phyloP scores from a whole-genome alignment of 1,284 basidiomycete species.

The Cryptococcus hybrid region DNA sequence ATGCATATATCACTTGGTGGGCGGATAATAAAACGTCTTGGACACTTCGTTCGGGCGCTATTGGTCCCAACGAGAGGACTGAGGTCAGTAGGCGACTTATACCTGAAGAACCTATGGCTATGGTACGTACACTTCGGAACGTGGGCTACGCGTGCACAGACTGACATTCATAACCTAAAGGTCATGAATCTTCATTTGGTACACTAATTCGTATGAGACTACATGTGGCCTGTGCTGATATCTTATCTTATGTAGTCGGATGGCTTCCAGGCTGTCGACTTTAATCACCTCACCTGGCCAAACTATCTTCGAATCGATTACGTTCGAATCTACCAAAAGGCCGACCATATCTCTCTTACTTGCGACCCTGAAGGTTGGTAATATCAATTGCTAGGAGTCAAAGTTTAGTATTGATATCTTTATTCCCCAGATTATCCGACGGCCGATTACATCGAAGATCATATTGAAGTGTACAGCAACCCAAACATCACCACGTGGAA shows the following conservation, averaged over 20 bases:
- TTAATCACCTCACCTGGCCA: conserved; percentile 66
- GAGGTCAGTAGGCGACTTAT: conserved; percentile 72
- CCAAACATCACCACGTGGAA: conserved; percentile 47
- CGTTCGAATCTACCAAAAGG: conserved; percentile 73
- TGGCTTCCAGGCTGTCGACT: conserved; percentile 57
- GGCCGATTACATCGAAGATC: conserved; percentile 40
- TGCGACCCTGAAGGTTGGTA: conserved; percentile 71
- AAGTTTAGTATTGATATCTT: too few relatives aligned
- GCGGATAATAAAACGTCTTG: conserved; percentile 56
- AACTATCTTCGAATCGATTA: conserved; percentile 73
- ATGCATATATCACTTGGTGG: conserved; percentile 66
- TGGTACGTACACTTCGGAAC: conserved; percentile 25
- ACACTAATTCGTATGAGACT: too few relatives aligned
- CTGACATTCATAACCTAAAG: conserved; percentile 62
- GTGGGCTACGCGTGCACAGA: conserved; percentile 54
- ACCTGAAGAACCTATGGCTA: conserved; percentile 74
- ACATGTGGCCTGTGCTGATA: too few relatives aligned
- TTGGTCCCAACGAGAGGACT: conserved; percentile 63
- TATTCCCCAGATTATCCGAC: conserved; percentile 39
- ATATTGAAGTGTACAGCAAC: conserved; percentile 41
- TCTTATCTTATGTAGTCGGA: conserved; percentile 21
- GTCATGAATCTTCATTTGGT: too few relatives aligned
- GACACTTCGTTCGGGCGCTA: conserved; percentile 56
- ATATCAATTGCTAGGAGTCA: too few relatives aligned
- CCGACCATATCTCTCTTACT: conserved; percentile 64